A percentile compares a stretch with the other conserved stretches of the same genome.
Evolutionary conservation across 2,329 filamentous ascomycete species (phyloP).

Genomic region (Tetracladium maxilliforme): DNA sequence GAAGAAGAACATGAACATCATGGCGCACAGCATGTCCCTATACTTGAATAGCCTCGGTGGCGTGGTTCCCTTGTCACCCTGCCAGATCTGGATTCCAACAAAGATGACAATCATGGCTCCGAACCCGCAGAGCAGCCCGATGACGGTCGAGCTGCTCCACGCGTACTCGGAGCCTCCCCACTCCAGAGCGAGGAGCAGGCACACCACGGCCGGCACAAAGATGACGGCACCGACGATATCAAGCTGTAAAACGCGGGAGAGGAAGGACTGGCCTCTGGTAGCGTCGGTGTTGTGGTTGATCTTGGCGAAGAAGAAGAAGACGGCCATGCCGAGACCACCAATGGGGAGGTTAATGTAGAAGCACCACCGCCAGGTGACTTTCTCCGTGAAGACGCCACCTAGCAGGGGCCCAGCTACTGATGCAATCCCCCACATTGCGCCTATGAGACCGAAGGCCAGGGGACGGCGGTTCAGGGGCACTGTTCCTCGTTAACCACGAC

Average conservation of each 20-base stretch:
- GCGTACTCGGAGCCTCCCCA: constrained; percentile 20
- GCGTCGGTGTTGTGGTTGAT: constrained; percentile 18
- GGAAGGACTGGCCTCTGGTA: constrained; percentile 8
- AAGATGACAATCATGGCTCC: constrained; percentile 14
- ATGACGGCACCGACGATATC: constrained; percentile 18
- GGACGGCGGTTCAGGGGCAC: constrained; percentile 10
- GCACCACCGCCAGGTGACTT: constrained; percentile 14
- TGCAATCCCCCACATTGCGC: constrained; percentile 16
- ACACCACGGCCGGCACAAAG: constrained; percentile 18
- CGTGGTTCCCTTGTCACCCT: constrained; percentile 19
- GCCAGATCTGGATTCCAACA: constrained; percentile 14
- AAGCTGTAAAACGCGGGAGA: constrained; percentile 11
- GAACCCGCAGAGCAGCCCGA: constrained; percentile 17
- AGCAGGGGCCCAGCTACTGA: constrained; percentile 17
- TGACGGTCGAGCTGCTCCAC: constrained; percentile 17
- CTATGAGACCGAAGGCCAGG: constrained; percentile 13
- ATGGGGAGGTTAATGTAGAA: constrained; percentile 14
- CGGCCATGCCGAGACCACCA: constrained; percentile 18
- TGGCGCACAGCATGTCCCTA: constrained; percentile 7
- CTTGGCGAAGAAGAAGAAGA: constrained; percentile 23
- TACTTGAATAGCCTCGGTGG: constrained; percentile 19
- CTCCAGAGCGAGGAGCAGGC: constrained; percentile 21
- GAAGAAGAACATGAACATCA: constrained; percentile 9
- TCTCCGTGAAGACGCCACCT: constrained; percentile 26
- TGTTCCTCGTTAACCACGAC: constrained; percentile 3